Evolutionary conservation across 1,284 basidiomycete genomes (phyloP), one percentile per base, ranked within the genome.

Genomic region (Apiotrichum brassicae): DNA sequence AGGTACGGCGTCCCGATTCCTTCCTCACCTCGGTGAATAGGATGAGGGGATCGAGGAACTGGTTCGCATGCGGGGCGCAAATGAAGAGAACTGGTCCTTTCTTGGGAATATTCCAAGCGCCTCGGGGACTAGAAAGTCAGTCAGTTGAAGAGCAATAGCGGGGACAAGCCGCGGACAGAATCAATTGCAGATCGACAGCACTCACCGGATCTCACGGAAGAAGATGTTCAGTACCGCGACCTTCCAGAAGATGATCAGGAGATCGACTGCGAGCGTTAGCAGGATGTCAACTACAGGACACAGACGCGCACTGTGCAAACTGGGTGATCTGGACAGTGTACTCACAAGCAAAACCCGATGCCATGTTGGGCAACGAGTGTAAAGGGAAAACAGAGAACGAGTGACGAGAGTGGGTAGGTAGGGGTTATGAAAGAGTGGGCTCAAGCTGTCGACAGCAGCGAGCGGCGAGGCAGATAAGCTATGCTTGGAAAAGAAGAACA

Each of bases 11-110:
- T 18, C 82, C 80, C 2, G 86, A 86, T 71, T 95, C 90, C 51
- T 85, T 81, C 65, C 86, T 80, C 9, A 93, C 92, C 73, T 97
- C 89, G 44, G 89, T 81, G 54, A 83, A 84, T 39, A 99, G 76
- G 38, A 98, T 78, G 40, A 98, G 75, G 8, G 95, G 93, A 67
- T 99, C 95, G 48, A 98, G 81, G 73, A 99, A 98, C 87, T 98
- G 74, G 72, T 98, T 99, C 67, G 88, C 86, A 74, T 99, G 95
- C 18, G 95, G 95, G 13, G 91, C 95, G 42, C 82, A 91, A 45
- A 95, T 94, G 74, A 99, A 97, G 65, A 99, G 92, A 59, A 97
- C 82, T 7, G 95, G 89, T 0, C 92, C 95, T 57, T 89, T 81
- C 53, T 79, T 79, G 30, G 95, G 95, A 46, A 99, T 91, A 65